Conservation (phyloP, 495 filamentous ascomycete genomes). For the Friedmanniomyces simplex region DNA sequence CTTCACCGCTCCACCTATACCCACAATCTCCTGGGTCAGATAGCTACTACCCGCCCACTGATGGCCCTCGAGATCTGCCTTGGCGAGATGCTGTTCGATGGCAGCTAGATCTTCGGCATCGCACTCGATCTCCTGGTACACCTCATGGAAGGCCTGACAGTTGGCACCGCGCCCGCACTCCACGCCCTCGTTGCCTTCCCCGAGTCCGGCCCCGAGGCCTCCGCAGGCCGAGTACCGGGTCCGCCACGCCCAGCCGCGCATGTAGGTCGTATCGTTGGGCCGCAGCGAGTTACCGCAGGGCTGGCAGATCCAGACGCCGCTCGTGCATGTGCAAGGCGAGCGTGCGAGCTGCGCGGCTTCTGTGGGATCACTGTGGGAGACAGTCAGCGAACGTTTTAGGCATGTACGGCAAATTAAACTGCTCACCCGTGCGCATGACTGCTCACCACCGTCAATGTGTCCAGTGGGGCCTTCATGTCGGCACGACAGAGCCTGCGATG, state of each 20-base stretch:
- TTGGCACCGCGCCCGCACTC: slow-evolving; percentile 61
- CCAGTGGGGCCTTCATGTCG: slow-evolving; percentile 58
- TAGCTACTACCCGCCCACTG: slow-evolving; percentile 53
- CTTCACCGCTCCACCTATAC: slow-evolving; percentile 75
- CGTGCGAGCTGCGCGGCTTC: slow-evolving; percentile 25
- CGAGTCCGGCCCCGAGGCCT: slow-evolving; percentile 74
- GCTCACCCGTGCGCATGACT: slow-evolving; percentile 1
- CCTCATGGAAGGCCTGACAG: slow-evolving; percentile 61
- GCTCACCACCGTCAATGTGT: slow-evolving; percentile 9
- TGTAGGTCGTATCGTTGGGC: slow-evolving; percentile 61
- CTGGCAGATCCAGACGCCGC: slow-evolving; percentile 67
- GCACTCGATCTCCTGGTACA: slow-evolving; percentile 72
- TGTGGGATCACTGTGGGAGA: not conserved
- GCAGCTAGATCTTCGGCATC: slow-evolving; percentile 52
- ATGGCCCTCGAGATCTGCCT: slow-evolving; percentile 10
- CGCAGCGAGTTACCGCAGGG: slow-evolving; percentile 62
- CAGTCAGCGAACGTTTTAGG: not conserved
- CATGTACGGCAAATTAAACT: too few relatives aligned
- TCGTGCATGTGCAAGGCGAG: slow-evolving; percentile 58
- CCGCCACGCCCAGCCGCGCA: slow-evolving; percentile 78
- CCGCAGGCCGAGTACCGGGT: slow-evolving; percentile 72
- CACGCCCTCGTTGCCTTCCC: slow-evolving; percentile 77
- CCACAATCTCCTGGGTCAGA: slow-evolving; percentile 73
- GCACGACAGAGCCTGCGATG: slow-evolving; percentile 68
- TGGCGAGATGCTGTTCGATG: slow-evolving; percentile 18